Percentiles rank a stretch among this genome's conserved stretches.
Evolutionary conservation across 768 basidiomycete genomes (phyloP).

Genomic region (Lactarius indigo): DNA sequence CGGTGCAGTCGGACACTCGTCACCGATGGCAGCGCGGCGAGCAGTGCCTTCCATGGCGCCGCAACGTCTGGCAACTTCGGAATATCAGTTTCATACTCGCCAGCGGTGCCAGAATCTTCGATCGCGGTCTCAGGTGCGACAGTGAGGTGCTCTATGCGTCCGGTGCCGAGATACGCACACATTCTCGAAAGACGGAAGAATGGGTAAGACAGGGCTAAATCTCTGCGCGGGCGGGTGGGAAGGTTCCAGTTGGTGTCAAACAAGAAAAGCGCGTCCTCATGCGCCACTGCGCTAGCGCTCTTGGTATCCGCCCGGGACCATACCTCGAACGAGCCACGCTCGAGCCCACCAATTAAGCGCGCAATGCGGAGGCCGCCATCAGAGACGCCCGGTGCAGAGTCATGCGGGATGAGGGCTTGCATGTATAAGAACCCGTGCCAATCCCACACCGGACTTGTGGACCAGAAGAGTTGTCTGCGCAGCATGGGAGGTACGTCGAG

Average conservation of each 20-base stretch:
- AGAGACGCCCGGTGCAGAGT: background rate
- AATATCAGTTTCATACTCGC: no score
- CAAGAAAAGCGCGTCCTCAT: constrained; percentile 5
- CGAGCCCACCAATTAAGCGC: background rate
- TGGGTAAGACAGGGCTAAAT: background rate
- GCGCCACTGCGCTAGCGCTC: background rate
- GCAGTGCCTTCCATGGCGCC: background rate
- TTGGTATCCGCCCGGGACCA: background rate
- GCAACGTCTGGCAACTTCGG: no score
- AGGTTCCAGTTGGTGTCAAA: constrained; percentile 7
- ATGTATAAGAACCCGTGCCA: background rate
- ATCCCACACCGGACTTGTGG: no score
- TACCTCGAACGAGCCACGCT: background rate
- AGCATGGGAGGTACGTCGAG: constrained; percentile 6
- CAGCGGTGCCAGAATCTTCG: background rate
- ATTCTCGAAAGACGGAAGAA: constrained; percentile 8
- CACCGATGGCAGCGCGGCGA: background rate
- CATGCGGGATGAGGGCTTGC: constrained; percentile 8
- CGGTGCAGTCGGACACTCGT: background rate
- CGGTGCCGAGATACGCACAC: background rate
- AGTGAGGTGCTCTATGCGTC: background rate
- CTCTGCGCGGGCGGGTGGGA: no score
- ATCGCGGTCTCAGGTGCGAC: background rate
- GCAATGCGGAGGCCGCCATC: background rate
- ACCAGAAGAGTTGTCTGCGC: constrained; percentile 8